Percentiles rank a stretch among this genome's conserved stretches.
phyloP scores from a whole-genome alignment of 2,329 filamentous ascomycete genomes.

The Akanthomyces dipterigenus region DNA sequence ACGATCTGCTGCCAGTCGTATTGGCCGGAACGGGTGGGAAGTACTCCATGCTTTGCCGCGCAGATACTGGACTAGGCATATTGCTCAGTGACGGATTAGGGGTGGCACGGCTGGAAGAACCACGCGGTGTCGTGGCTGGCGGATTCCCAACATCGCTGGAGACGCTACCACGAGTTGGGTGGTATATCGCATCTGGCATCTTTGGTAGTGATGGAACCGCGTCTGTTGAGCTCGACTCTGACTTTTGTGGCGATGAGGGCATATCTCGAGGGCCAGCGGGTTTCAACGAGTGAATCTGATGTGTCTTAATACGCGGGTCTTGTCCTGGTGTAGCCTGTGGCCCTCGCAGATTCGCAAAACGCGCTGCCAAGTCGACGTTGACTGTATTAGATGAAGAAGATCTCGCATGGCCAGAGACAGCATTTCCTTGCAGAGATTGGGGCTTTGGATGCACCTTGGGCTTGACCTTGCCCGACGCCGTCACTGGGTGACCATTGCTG shows the following conservation, averaged over 20 bases:
- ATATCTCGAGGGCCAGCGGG: slow-evolving; percentile 46
- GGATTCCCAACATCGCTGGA: slow-evolving; percentile 58
- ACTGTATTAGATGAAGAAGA: slow-evolving; percentile 22
- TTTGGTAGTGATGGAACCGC: slow-evolving; percentile 57
- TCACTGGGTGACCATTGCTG: slow-evolving; percentile 3
- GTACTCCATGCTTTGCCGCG: slow-evolving; percentile 27
- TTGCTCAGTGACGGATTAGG: slow-evolving; percentile 38
- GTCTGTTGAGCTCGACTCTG: slow-evolving; percentile 42
- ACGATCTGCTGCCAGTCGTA: slow-evolving; percentile 17
- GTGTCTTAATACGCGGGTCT: slow-evolving; percentile 47
- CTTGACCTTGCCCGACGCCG: slow-evolving; percentile 29
- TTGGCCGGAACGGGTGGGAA: slow-evolving; percentile 17
- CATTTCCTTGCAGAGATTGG: slow-evolving; percentile 56
- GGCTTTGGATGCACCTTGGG: slow-evolving; percentile 60
- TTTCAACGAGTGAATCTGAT: slow-evolving; percentile 34
- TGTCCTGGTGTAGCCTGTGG: slow-evolving; percentile 35
- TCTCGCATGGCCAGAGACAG: slow-evolving; percentile 29
- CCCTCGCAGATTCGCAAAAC: slow-evolving; percentile 52
- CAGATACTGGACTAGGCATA: slow-evolving; percentile 20
- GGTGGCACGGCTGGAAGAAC: slow-evolving; percentile 54
- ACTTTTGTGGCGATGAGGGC: slow-evolving; percentile 34
- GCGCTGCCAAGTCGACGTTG: slow-evolving; percentile 44
- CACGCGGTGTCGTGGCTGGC: slow-evolving; percentile 58
- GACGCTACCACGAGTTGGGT: slow-evolving; percentile 65
- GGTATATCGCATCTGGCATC: slow-evolving; percentile 69